Evolutionary conservation across 2,329 filamentous ascomycete species (phyloP).

Genomic region (Clonostachys byssicola): DNA sequence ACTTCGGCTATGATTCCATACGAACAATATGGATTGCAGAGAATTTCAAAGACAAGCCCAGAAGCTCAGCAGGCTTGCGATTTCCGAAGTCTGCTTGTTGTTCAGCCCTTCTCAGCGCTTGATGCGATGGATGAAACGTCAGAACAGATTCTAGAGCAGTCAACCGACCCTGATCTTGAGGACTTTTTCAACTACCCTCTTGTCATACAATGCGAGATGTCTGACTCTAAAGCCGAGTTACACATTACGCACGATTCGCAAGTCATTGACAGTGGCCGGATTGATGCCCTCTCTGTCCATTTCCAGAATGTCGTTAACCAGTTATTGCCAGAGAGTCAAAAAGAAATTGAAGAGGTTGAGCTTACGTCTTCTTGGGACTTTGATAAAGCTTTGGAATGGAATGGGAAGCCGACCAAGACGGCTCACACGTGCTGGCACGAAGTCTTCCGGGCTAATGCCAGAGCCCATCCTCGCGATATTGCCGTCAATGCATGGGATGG

Average conservation of each 20-base stretch:
- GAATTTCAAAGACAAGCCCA: slow-evolving; percentile 6
- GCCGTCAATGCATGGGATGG: slow-evolving; percentile 39
- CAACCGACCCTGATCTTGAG: background rate
- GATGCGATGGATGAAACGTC: no score
- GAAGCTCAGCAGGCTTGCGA: slow-evolving; percentile 4
- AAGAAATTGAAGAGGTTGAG: background rate
- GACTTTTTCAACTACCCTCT: slow-evolving; percentile 6
- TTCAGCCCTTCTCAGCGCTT: background rate
- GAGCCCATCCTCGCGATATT: slow-evolving; percentile 17
- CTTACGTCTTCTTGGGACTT: slow-evolving; percentile 1
- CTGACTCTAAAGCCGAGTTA: background rate
- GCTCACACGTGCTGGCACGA: slow-evolving; percentile 22
- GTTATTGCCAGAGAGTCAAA: background rate
- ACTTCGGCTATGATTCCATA: background rate
- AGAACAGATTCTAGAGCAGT: no score
- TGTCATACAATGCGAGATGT: slow-evolving; percentile 1
- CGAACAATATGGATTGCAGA: slow-evolving; percentile 7
- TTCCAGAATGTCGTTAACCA: slow-evolving; percentile 1
- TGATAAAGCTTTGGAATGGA: background rate
- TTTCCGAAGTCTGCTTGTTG: slow-evolving; percentile 1
- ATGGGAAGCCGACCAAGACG: background rate
- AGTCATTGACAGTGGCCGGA: background rate
- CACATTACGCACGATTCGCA: slow-evolving; percentile 1
- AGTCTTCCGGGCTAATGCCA: slow-evolving; percentile 26
- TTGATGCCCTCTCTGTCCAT: slow-evolving; percentile 1